Percentiles rank a stretch among this genome's conserved stretches.
These are phyloP conservation scores for Trichocladium antarcticum DNA, from an alignment of 495 filamentous ascomycete genomes.

Conservation along the genomic window DNA sequence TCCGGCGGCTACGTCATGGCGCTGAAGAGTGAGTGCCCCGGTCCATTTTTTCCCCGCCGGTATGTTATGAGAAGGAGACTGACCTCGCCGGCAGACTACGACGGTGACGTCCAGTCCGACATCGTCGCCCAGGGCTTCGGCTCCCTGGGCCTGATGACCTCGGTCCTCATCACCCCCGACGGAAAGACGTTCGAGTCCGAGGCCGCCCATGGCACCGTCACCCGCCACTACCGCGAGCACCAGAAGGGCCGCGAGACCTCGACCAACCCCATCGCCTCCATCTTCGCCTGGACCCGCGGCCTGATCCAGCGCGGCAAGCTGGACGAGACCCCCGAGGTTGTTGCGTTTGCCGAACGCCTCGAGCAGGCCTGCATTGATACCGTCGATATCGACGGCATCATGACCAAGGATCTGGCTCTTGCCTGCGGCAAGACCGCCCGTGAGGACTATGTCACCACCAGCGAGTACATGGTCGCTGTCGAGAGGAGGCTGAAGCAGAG, in stretches of 20 bases:
- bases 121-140: slow-evolving; percentile 97
- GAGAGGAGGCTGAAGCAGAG: slow-evolving; percentile 66
- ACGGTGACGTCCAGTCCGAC: slow-evolving; percentile 97
- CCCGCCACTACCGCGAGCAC: slow-evolving; percentile 96
- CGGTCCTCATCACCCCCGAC: slow-evolving; percentile 86
- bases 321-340: slow-evolving; percentile 77
- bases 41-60: background rate
- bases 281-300: slow-evolving; percentile 97
- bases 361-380: slow-evolving; percentile 93
- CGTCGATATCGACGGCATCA: slow-evolving; percentile 85
- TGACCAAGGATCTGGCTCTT: slow-evolving; percentile 97
- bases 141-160: slow-evolving; percentile 96
- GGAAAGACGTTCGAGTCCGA: slow-evolving; percentile 94
- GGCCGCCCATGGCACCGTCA: slow-evolving; percentile 96
- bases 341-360: slow-evolving; percentile 78
- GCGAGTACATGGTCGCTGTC: slow-evolving; percentile 78
- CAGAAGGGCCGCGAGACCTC: slow-evolving; percentile 94
- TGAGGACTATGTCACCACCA: slow-evolving; percentile 77
- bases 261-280: slow-evolving; percentile 96
- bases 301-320: slow-evolving; percentile 85
- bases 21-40: slow-evolving; percentile 66
- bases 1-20: slow-evolving; percentile 93
- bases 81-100: slow-evolving; percentile 57
- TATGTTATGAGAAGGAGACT: background rate
- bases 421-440: slow-evolving; percentile 76